phyloP scores from a whole-genome alignment of 148 eudicot species.

The Bassia scoparia region DNA sequence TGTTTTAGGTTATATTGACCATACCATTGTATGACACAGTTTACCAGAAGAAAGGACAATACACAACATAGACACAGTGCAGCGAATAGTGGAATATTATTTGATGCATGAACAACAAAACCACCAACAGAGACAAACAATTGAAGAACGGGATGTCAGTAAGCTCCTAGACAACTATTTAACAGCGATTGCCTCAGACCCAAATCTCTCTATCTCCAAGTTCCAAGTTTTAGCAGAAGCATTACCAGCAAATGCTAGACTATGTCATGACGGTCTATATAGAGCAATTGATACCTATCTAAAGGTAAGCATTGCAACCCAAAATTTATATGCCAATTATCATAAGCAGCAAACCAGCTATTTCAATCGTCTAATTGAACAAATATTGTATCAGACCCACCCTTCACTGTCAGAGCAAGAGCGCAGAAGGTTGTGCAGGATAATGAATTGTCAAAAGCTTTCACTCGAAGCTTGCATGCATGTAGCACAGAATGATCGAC shows the following conservation, averaged over 20 bases:
- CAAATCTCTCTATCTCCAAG: slow-evolving; percentile 45
- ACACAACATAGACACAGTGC: slow-evolving; percentile 53
- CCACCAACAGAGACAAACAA: slow-evolving; percentile 33
- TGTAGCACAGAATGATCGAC: slow-evolving; percentile 75
- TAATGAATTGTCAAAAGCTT: slow-evolving; percentile 59
- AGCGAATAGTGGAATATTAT: slow-evolving; percentile 56
- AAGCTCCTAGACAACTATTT: slow-evolving; percentile 66
- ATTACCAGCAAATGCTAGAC: slow-evolving; percentile 52
- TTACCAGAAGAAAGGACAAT: slow-evolving; percentile 39
- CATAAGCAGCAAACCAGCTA: neutral
- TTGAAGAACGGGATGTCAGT: slow-evolving; percentile 33
- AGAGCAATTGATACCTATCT: slow-evolving; percentile 70
- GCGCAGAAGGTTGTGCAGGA: slow-evolving; percentile 55
- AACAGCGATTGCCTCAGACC: slow-evolving; percentile 60
- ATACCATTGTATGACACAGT: slow-evolving; percentile 27
- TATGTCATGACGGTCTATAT: slow-evolving; percentile 65
- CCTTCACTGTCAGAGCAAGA: slow-evolving; percentile 68
- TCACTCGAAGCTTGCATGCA: slow-evolving; percentile 80
- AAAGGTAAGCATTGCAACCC: slow-evolving; percentile 39
- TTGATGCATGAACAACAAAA: slow-evolving; percentile 53
- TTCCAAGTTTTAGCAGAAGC: slow-evolving; percentile 60
- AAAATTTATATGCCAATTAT: slow-evolving; percentile 7
- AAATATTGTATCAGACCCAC: slow-evolving; percentile 48
- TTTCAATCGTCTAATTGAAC: slow-evolving; percentile 9
- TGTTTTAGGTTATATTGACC: neutral